Evolutionary conservation across 768 basidiomycete species (phyloP), one percentile per base, ranked within the genome.

Genomic region (Postia placenta): DNA sequence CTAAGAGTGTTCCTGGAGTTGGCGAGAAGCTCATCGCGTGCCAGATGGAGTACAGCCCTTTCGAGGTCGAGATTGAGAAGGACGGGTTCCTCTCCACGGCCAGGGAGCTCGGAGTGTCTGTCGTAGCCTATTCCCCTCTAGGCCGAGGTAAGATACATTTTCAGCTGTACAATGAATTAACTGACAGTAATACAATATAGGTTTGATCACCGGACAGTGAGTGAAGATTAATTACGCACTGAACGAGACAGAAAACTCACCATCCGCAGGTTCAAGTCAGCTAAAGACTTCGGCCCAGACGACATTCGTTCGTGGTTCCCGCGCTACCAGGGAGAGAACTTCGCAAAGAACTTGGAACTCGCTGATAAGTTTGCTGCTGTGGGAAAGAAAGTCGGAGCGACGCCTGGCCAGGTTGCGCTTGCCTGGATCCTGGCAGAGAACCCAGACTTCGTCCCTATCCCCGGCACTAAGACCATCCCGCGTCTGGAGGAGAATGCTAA

Each of bases 51-150:
- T 71, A 69, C 54, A 67, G 68, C 4, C 63, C 65, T 1, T 66
- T 67, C 55, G 58, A 61, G 20, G 57, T 71, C 45, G 64, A 67
- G 46, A 60, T 69, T 39, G 70, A 70, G 57, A 56, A 64, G 38
- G 15, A 14, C 25, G 60, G 59, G 15, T 52, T 69, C 1, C 55
- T 70, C 26, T 57, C 63, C 11, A 53, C 67, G 14, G 67, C 68
- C 3, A 60, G 64, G 14, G 74, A 75, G 53, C 62, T 74, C 17
- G 73, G 71, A 24, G 63, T 74, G 23, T 53, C 63, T 3, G 57
- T 74, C 45, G 58, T 72, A 46, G 71, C 73, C 15, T 74, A 71
- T 56, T 68, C 71, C 5, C 79, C 79, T 0, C 67, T 79, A 30
- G 75, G 71, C 1, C 66, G 76, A 17, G 78, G 78, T 0, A 45